A percentile compares a stretch with the other conserved stretches of the same genome.
These are phyloP conservation scores for Leishmania aethiopica DNA, from an alignment of 208 protist genomes.

Conservation along the genomic window DNA sequence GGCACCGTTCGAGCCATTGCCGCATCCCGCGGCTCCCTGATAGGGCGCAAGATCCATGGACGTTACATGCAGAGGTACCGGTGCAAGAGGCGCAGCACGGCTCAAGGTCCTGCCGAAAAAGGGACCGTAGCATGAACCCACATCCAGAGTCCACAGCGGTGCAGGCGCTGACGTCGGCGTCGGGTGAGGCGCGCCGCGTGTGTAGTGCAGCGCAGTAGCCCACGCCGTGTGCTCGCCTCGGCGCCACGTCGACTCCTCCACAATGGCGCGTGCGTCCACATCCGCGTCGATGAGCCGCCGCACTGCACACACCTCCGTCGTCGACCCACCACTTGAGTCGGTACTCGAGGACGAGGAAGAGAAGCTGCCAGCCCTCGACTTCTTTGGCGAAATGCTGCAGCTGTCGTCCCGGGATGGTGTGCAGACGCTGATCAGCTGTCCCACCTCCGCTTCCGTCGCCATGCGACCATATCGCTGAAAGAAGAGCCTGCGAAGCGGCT, in stretches of 20 bases:
- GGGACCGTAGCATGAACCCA: slow-evolving; percentile 87
- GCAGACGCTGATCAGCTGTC: slow-evolving; percentile 25
- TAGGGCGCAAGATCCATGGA: slow-evolving; percentile 73
- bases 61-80: slow-evolving; percentile 61
- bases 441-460: slow-evolving; percentile 56
- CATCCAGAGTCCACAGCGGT: slow-evolving; percentile 66
- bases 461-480: slow-evolving; percentile 52
- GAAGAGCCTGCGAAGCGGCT: slow-evolving; percentile 59
- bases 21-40: slow-evolving; percentile 1
- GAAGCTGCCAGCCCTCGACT: background rate
- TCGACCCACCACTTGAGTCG: background rate
- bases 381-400: background rate
- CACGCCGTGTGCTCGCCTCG: slow-evolving; percentile 15
- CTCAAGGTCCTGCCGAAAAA: slow-evolving; percentile 43
- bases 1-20: background rate
- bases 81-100: slow-evolving; percentile 24
- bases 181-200: background rate
- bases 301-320: background rate
- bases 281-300: slow-evolving; percentile 7
- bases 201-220: slow-evolving; percentile 23
- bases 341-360: background rate
- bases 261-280: background rate
- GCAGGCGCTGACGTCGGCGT: slow-evolving; percentile 6
- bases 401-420: background rate
- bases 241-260: slow-evolving; percentile 21